Evolutionary conservation across 768 basidiomycete genomes (phyloP).

Genomic region (Phanerodontia chrysosporium): DNA sequence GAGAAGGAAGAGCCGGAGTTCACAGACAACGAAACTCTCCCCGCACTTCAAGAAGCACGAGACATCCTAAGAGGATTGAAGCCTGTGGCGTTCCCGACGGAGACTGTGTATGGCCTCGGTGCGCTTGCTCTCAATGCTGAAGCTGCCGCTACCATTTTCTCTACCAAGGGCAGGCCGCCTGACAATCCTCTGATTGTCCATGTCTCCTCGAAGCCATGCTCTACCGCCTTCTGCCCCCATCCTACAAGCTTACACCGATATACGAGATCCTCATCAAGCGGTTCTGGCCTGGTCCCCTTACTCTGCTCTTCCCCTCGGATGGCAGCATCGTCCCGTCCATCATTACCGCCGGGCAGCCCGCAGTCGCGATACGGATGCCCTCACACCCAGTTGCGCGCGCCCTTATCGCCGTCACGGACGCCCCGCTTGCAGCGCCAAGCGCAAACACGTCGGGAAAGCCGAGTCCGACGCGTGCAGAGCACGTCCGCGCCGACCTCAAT

Average conservation of each 20-base stretch:
- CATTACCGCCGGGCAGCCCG: slow-evolving; percentile 74
- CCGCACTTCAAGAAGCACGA: slow-evolving; percentile 53
- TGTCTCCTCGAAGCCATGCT: slow-evolving; percentile 86
- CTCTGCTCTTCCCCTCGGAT: slow-evolving; percentile 82
- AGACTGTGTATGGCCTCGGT: slow-evolving; percentile 98
- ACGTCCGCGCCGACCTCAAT: slow-evolving; percentile 75
- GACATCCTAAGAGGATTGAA: slow-evolving; percentile 47
- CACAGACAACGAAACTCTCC: slow-evolving; percentile 44
- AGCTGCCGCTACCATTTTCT: slow-evolving; percentile 74
- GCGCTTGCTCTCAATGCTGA: slow-evolving; percentile 66
- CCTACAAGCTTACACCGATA: slow-evolving; percentile 54
- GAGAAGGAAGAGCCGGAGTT: slow-evolving; percentile 44
- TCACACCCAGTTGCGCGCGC: slow-evolving; percentile 90
- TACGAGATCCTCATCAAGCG: slow-evolving; percentile 73
- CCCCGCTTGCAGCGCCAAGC: slow-evolving; percentile 89
- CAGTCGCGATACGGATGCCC: slow-evolving; percentile 91
- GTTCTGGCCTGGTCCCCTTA: slow-evolving; percentile 96
- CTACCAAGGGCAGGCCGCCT: slow-evolving; percentile 84
- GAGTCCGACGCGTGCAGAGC: slow-evolving; percentile 85
- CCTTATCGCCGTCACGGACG: slow-evolving; percentile 68
- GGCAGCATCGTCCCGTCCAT: slow-evolving; percentile 57
- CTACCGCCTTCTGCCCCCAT: slow-evolving; percentile 59
- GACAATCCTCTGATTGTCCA: slow-evolving; percentile 99
- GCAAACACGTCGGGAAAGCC: slow-evolving; percentile 95
- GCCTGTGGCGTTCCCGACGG: slow-evolving; percentile 89